A percentile compares a stretch with the other conserved stretches of the same genome.
These are phyloP conservation scores for Sisymbrium irio DNA, from an alignment of 345 rosid species.

Conservation along the genomic window DNA sequence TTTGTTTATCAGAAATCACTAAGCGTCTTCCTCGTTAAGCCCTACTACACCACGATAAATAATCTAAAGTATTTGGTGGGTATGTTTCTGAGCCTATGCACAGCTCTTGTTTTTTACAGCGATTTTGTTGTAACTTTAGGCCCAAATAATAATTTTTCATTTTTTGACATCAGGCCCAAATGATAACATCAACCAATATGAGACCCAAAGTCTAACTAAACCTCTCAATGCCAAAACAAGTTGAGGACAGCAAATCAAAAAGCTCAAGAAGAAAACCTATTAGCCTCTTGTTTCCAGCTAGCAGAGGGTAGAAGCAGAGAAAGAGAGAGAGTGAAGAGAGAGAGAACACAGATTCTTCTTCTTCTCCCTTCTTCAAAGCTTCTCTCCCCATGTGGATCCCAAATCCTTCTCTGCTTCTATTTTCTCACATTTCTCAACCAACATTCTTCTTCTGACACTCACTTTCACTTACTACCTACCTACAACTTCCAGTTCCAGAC, in stretches of 20 bases:
- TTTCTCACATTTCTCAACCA: slow-evolving; percentile 22
- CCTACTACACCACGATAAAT: too few species aligned
- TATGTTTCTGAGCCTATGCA: too few species aligned
- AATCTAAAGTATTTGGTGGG: too few species aligned
- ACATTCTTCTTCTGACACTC: slow-evolving; percentile 31
- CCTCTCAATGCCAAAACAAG: neutral
- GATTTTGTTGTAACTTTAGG: neutral
- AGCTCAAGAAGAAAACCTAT: slow-evolving; percentile 7
- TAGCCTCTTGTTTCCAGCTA: slow-evolving; percentile 10
- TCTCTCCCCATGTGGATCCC: slow-evolving; percentile 16
- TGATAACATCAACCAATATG: neutral
- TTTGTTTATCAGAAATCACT: too few species aligned
- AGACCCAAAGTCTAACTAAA: neutral
- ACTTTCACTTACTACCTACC: slow-evolving; percentile 4
- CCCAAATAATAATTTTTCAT: neutral
- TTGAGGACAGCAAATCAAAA: neutral
- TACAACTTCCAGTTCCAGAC: neutral
- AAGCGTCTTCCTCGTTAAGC: too few species aligned
- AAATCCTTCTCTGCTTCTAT: slow-evolving; percentile 22
- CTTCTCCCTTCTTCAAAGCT: slow-evolving; percentile 6
- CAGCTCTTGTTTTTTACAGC: too few species aligned
- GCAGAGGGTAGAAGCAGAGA: slow-evolving; percentile 22
- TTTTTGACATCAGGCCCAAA: neutral
- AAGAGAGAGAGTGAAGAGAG: slow-evolving; percentile 12
- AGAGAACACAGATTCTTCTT: slow-evolving; percentile 2